Base-by-base conservation (phyloP, 192 early-diverging fungal species). In the Spizellomyces punctatus region DNA sequence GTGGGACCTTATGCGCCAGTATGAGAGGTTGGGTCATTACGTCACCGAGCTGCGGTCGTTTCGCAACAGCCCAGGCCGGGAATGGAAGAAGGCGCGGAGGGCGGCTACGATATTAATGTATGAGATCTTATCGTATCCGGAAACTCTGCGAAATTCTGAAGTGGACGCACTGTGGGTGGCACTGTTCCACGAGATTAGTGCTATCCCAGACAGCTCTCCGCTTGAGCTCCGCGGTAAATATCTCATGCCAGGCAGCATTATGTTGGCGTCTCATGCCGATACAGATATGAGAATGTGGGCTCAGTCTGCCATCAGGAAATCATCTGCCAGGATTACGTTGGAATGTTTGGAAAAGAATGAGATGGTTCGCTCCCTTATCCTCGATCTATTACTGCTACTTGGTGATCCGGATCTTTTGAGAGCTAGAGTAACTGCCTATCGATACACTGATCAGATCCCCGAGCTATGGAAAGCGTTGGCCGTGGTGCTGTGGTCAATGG, bases 111-210 rank as follows among this genome's bases (percentile, higher is more conserved):
- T 50, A 41, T 22, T 61, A 7, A 49, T 74, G 19, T 22, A 46
- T 19, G 72, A 74, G n/a, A 67, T 74, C n/a, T 67, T 67, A 22
- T 17, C 48, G 9, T 67, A 58, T 59, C 72, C 72, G 46, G 72
- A 67, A 46, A 67, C 72, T 8, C 41, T 67, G 57, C 52, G 64
- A 44, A 43, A 64, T 64, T 17, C 19, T 10, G 19, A 5, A 7
- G 14, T 72, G 63, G 71, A 72, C 63, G 16, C 10, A 7, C 5
- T 64, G n/a, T 72, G 59, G 59, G 45, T 42, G 19, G 42, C 63
- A 14, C 21, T 64, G 1, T 60, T 72, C 56, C 16, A n/a, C 14
- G 36, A 50, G 16, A 22, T 64, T 1, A 63, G 54, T 42, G 16
- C 46, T 22, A 60, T 41, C 21, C 14, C 7, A 17, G 19, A 41